Percentiles rank a stretch among this genome's conserved stretches.
These are phyloP conservation scores for Ceratobasidium sp. DNA, from an alignment of 1,284 basidiomycete genomes.

Conservation along the genomic window DNA sequence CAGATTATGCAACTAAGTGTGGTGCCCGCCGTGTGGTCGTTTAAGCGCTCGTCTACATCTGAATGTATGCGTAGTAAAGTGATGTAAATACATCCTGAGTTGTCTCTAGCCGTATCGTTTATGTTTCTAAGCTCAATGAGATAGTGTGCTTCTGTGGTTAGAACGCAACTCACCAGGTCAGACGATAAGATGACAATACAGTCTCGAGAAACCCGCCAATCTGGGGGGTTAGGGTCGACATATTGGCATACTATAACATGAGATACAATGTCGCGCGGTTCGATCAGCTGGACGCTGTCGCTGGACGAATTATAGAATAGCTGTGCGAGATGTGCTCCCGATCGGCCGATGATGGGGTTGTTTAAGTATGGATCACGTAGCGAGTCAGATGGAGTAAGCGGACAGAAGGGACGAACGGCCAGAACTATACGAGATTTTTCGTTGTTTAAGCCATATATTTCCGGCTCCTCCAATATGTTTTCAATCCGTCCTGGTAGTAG, in stretches of 20 bases:
- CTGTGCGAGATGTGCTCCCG: background rate
- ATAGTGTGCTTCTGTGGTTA: background rate
- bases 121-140: background rate
- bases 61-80: too few species aligned
- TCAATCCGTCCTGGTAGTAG: background rate
- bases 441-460: background rate
- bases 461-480: background rate
- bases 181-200: background rate
- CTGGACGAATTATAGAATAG: background rate
- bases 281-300: background rate
- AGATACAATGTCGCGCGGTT: background rate
- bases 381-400: background rate
- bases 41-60: too few species aligned
- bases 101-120: background rate
- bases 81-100: background rate
- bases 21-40: too few species aligned
- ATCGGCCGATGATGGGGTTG: background rate
- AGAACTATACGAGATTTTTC: background rate
- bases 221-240: background rate
- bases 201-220: background rate
- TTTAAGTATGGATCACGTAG: conserved; percentile 1
- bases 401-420: background rate
- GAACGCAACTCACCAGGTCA: background rate
- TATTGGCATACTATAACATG: background rate
- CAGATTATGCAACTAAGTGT: too few species aligned